Conservation (phyloP, 2,329 filamentous ascomycete species). For the Parafenestella ontariensis region DNA sequence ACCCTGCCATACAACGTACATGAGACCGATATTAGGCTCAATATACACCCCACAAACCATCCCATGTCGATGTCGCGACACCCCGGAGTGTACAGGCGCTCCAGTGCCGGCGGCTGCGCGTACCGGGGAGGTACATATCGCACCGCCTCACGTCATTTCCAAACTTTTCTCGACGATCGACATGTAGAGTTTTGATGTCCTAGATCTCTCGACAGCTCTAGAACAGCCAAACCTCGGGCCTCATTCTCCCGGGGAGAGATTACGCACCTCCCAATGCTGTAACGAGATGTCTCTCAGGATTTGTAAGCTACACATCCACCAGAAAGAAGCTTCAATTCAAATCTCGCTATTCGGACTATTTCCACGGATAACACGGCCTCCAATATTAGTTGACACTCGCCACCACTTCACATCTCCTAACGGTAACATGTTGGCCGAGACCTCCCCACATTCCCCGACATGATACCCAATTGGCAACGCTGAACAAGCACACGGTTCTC, state of each 20-base stretch:
- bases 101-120: conserved; percentile 25
- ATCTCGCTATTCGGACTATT: not conserved
- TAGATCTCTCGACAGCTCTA: conserved; percentile 6
- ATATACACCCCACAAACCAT: conserved; percentile 27
- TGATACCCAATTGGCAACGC: too few relatives aligned
- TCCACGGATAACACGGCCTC: not conserved
- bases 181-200: not conserved
- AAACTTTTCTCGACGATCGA: conserved; percentile 1
- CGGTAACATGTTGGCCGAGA: not conserved
- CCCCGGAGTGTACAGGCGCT: conserved; percentile 13
- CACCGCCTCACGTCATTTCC: not conserved
- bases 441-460: too few relatives aligned
- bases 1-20: conserved; percentile 13
- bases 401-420: not conserved
- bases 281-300: not conserved
- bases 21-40: conserved; percentile 17
- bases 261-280: not conserved
- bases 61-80: conserved; percentile 13
- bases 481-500: too few relatives aligned
- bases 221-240: not conserved
- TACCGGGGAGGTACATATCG: not conserved
- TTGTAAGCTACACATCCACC: not conserved
- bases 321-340: not conserved
- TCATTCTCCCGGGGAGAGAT: not conserved
- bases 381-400: not conserved